Conservation (phyloP, 352 stramenopile species). For the Globisporangium irregulare region DNA sequence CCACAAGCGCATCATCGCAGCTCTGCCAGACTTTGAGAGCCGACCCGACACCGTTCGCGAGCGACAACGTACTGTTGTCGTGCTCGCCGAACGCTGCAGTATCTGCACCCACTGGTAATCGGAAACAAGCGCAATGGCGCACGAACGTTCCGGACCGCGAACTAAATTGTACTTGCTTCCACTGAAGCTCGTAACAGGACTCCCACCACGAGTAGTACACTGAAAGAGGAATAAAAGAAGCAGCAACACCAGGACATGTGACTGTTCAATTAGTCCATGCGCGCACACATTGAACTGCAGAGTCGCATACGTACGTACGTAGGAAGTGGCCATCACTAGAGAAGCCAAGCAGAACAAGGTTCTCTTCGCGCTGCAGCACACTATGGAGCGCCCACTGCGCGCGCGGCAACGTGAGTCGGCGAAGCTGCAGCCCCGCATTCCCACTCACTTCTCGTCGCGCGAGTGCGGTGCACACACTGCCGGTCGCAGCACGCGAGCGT, state of each 20-base stretch:
- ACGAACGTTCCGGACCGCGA: background rate
- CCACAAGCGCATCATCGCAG: constrained; percentile 41
- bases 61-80: constrained; percentile 3
- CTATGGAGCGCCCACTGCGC: constrained; percentile 20
- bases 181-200: constrained; percentile 41
- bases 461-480: constrained; percentile 9
- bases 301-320: constrained; percentile 27
- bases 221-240: constrained; percentile 11
- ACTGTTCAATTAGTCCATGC: too few species aligned
- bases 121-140: background rate
- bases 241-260: background rate
- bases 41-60: constrained; percentile 16
- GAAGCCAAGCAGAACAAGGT: constrained; percentile 60
- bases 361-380: constrained; percentile 42
- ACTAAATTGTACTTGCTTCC: constrained; percentile 33
- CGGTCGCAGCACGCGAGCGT: background rate
- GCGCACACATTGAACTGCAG: background rate
- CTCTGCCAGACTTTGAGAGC: constrained; percentile 63
- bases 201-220: constrained; percentile 52
- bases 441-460: constrained; percentile 5
- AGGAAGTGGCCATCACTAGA: constrained; percentile 64
- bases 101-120: constrained; percentile 3
- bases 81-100: background rate
- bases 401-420: constrained; percentile 6
- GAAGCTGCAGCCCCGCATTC: background rate